Base-by-base conservation (phyloP, 345 rosid genomes). In the Murraya paniculata region DNA sequence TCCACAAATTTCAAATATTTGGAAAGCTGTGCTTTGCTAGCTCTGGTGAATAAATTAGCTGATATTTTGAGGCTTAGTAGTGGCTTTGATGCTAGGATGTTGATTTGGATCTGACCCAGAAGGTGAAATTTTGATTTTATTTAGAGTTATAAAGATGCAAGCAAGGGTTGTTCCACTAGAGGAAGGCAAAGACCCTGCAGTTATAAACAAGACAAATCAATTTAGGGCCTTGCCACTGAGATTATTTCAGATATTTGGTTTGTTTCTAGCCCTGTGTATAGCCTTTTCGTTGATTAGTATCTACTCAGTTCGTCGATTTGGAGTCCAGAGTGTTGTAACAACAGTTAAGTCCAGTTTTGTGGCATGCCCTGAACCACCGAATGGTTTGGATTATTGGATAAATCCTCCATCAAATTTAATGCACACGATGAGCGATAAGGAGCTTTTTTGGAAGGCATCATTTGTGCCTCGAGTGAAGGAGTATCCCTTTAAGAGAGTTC, bases 371-470 rank as follows among this genome's bases (percentile, higher is more conserved):
- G 89, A 83, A 24, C 89, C 88, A 69, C 56, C 82, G 0, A 76
- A 24, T 53, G 59, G 81, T 79, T 81, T 96, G 78, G 87, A 85
- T 45, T 83, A 25, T 67, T 92, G 94, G 96, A 87, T 87, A 74
- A 85, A 80, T 35, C 93, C 95, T 78, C 93, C 95, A 7, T 35
- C 83, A 4, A 87, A 83, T 82, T 58, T 91, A 79, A 79, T 88
- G 72, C 99, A 96, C 75, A 83, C 80, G 10, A 92, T 94, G 99
- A 91, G 38, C 19, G 99, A 92, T 57, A 74, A 82, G 4, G 97
- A 92, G 85, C 92, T 96, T 16, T 84, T 92, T 1, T 96, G 99
- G 98, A 89, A 93, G 77, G 93, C 98, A n/a, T 85, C 98, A 10
- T 87, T 90, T 27, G 89, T 84, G 82, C 98, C 99, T 28, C 81